phyloP scores from a whole-genome alignment of 352 stramenopile species.

The Phytophthora pisi region DNA sequence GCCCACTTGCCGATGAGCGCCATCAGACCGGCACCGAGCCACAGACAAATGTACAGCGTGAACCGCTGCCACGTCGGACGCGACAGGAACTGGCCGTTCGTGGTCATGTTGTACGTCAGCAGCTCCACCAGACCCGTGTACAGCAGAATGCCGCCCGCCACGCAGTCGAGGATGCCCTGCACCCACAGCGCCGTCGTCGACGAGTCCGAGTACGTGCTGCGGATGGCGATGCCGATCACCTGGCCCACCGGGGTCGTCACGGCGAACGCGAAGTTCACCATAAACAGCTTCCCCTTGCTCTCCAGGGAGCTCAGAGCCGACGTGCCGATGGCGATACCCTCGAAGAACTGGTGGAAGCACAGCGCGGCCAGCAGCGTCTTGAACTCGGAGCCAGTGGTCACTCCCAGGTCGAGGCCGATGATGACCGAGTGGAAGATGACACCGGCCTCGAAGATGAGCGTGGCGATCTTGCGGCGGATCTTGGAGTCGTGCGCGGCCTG shows the following conservation, averaged over 20 bases:
- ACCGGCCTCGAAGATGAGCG: slow-evolving; percentile 57
- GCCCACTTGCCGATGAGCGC: slow-evolving; percentile 76
- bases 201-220: slow-evolving; percentile 54
- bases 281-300: slow-evolving; percentile 43
- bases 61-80: slow-evolving; percentile 39
- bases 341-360: slow-evolving; percentile 83
- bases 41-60: slow-evolving; percentile 50
- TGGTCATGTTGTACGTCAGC: slow-evolving; percentile 62
- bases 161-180: slow-evolving; percentile 64
- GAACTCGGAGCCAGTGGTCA: slow-evolving; percentile 55
- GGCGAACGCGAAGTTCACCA: slow-evolving; percentile 57
- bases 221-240: slow-evolving; percentile 63
- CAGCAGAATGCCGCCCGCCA: slow-evolving; percentile 71
- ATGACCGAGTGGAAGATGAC: slow-evolving; percentile 77
- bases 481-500: slow-evolving; percentile 14
- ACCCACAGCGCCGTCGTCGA: slow-evolving; percentile 59
- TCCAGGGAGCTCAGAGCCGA: slow-evolving; percentile 49
- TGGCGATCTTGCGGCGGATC: slow-evolving; percentile 48
- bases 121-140: slow-evolving; percentile 61
- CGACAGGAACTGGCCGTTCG: slow-evolving; percentile 59
- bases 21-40: slow-evolving; percentile 61
- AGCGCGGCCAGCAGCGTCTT: slow-evolving; percentile 66
- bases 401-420: slow-evolving; percentile 65
- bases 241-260: slow-evolving; percentile 62
- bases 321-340: slow-evolving; percentile 63